These are phyloP conservation scores for Knufia fluminis DNA, from an alignment of 2,329 filamentous ascomycete genomes.

Conservation along the genomic window DNA sequence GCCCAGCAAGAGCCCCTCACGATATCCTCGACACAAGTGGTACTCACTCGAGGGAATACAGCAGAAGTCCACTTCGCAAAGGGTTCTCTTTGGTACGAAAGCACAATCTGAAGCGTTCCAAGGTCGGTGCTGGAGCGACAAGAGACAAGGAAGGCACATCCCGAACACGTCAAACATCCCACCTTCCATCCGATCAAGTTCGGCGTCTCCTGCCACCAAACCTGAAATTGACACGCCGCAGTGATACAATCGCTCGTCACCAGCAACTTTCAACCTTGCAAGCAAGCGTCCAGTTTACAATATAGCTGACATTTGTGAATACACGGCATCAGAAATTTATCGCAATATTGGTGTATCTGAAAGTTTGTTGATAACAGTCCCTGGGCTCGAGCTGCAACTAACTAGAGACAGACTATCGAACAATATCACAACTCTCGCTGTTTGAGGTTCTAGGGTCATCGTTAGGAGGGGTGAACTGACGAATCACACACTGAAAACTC, in stretches of 20 bases:
- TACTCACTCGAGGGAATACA: too few relatives aligned
- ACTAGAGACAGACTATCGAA: not conserved
- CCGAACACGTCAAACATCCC: slow-evolving; percentile 4
- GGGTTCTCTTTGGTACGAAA: too few relatives aligned
- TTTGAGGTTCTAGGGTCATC: not conserved
- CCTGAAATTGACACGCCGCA: not conserved
- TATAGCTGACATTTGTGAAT: not conserved
- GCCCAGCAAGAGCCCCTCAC: too few relatives aligned
- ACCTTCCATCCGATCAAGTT: not conserved
- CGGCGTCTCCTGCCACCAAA: not conserved
- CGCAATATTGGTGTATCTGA: not conserved
- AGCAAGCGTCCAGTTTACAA: not conserved
- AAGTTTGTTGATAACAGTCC: not conserved
- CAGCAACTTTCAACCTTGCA: not conserved
- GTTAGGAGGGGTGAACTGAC: not conserved
- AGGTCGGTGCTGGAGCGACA: not conserved
- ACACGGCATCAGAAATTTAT: not conserved
- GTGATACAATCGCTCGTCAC: not conserved
- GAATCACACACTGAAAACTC: not conserved
- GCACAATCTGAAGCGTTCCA: too few relatives aligned
- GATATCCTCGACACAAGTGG: not conserved
- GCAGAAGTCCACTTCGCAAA: too few relatives aligned
- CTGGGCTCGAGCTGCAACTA: not conserved
- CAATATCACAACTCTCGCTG: not conserved
- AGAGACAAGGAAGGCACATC: not conserved